A percentile compares a stretch with the other conserved stretches of the same genome.
phyloP scores from a whole-genome alignment of 2,329 filamentous ascomycete genomes.

The Talaromyces verruculosus region DNA sequence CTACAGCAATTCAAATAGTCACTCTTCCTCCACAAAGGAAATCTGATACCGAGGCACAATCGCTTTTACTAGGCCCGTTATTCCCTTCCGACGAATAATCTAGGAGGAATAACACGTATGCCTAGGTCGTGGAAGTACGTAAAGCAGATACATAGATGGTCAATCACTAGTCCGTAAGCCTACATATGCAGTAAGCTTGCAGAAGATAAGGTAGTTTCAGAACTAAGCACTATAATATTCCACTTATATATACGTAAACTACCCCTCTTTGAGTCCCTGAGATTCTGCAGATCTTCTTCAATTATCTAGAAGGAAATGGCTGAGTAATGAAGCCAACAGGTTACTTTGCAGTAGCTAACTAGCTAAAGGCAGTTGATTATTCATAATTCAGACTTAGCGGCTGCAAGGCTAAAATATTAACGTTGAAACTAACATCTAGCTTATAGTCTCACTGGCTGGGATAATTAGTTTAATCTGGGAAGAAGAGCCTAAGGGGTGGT shows the following conservation, averaged over 20 bases:
- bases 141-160: background rate
- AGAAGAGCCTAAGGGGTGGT: background rate
- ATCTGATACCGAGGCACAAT: background rate
- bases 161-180: background rate
- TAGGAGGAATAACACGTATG: background rate
- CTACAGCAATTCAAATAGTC: background rate
- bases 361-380: background rate
- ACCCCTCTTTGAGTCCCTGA: background rate
- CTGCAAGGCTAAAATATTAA: background rate
- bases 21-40: background rate
- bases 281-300: background rate
- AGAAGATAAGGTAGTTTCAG: background rate
- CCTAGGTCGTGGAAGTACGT: background rate
- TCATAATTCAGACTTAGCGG: background rate
- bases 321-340: background rate
- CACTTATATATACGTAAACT: background rate
- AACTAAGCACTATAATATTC: too few species aligned
- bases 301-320: background rate
- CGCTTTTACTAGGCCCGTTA: too few species aligned
- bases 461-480: background rate
- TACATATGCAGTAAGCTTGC: background rate
- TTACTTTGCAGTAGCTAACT: background rate
- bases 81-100: background rate
- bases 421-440: background rate
- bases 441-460: background rate